Percentiles rank a stretch among this genome's conserved stretches.
These are phyloP conservation scores for Fomitopsis serialis DNA, from an alignment of 768 basidiomycete genomes.

Conservation along the genomic window DNA sequence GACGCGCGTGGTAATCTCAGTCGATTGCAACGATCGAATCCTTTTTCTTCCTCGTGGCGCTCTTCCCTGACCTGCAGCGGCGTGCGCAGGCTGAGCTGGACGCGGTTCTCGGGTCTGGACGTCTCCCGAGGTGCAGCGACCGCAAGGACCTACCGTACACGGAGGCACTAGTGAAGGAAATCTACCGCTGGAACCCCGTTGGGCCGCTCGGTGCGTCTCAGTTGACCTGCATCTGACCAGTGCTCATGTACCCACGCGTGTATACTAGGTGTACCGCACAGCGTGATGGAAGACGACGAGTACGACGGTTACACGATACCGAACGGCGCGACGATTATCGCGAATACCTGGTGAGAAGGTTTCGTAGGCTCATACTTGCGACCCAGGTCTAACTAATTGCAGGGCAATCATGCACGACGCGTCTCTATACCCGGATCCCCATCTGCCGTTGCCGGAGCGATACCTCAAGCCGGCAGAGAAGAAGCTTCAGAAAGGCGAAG, in stretches of 20 bases:
- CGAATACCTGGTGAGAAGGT: conserved; percentile 5
- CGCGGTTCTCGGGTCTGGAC: conserved; percentile 7
- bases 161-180: conserved; percentile 14
- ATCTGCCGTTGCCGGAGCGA: conserved; percentile 7
- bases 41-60: conserved; percentile 26
- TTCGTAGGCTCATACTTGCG: no score
- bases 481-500: neutral
- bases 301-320: conserved; percentile 28
- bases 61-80: conserved; percentile 23
- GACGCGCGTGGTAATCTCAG: neutral
- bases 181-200: conserved; percentile 21
- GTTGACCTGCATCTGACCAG: no score
- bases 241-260: no score
- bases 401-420: conserved; percentile 11
- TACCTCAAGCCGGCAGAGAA: neutral
- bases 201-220: conserved; percentile 18
- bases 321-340: conserved; percentile 15
- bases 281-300: conserved; percentile 22
- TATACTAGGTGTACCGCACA: conserved; percentile 20
- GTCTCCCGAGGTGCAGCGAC: neutral
- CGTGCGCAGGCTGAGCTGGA: conserved; percentile 26
- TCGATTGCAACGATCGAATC: neutral
- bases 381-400: no score
- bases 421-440: conserved; percentile 7
- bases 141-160: conserved; percentile 11